Base-by-base conservation (phyloP, 805 yeast species). In the Yamadazyma olivae region DNA sequence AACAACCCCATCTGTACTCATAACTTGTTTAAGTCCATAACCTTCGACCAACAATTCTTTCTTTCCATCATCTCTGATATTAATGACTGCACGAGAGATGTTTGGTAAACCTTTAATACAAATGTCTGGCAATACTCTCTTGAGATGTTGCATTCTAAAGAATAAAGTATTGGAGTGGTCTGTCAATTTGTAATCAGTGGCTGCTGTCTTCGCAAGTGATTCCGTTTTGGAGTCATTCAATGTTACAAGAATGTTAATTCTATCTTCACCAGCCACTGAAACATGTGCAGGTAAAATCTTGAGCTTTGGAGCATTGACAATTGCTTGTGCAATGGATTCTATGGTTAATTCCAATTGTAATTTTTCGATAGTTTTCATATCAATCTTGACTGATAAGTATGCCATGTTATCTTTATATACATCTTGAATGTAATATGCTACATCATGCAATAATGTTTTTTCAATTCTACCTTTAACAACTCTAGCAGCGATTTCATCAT, bases 381-480 rank as follows among this genome's bases (percentile, higher is more conserved):
- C 98, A 41, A 93, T 69, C 59, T 83, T 83, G 32, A 91, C 82
- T 41, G 86, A 83, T 31, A 93, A 67, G 57, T 69, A 89, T 0
- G 96, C 87, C 62, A 77, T 70, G 45, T 77, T 75, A 49, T 85
- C 85, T 45, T 79, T 80, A 61, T 90, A 95, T 10, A 91, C 97
- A 64, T 93, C 99, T 61, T 93, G 96, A 49, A 95, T 85, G 59
- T 79, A 89, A 56, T 63, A 85, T 4, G 95, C 88, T 46, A 93
- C 83, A 56, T 95, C 98, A 44, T 81, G 79, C 43, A 93, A 64
- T 36, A 82, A 61, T 0, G 99, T 93, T 67, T 91, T 93, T 57
- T 93, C 99, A 38, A 93, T 77, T 56, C 99, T 77, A 36, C 99
- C 99, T 65, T 93, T 93, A 21, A 93, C 99, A 48, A 95, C 96